These are phyloP conservation scores for Hibiscus mutabilis DNA, from an alignment of 345 rosid species.

Conservation along the genomic window DNA sequence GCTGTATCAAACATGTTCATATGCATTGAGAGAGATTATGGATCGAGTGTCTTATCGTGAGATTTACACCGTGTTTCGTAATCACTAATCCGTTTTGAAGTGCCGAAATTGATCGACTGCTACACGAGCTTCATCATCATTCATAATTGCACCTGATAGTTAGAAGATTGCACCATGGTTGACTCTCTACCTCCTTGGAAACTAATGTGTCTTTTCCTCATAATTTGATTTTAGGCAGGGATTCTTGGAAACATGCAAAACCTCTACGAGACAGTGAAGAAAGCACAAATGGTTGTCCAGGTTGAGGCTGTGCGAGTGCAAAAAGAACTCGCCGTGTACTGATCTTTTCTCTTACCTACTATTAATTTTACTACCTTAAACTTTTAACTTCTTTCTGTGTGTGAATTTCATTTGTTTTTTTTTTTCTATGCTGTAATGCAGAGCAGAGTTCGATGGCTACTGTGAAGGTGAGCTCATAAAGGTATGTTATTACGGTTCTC, in stretches of 20 bases:
- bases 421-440: constrained; percentile 29
- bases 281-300: constrained; percentile 98
- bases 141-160: background rate
- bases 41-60: too few relatives aligned
- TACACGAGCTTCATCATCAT: background rate
- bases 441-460: constrained; percentile 94
- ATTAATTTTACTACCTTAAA: background rate
- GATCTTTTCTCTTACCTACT: background rate
- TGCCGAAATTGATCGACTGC: background rate
- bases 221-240: constrained; percentile 59
- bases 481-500: constrained; percentile 31
- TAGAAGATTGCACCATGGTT: background rate
- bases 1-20: background rate
- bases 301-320: constrained; percentile 91
- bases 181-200: background rate
- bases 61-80: too few relatives aligned
- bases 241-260: constrained; percentile 49
- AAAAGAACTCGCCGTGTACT: constrained; percentile 85
- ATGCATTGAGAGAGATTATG: background rate
- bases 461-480: constrained; percentile 93
- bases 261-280: constrained; percentile 83
- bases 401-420: constrained; percentile 14
- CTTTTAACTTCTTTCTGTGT: constrained; percentile 4
- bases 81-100: too few relatives aligned
- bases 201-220: constrained; percentile 11